Percentiles rank a stretch among this genome's conserved stretches.
These are phyloP conservation scores for Lipomyces chichibuensis DNA, from an alignment of 805 yeast genomes.

Conservation along the genomic window DNA sequence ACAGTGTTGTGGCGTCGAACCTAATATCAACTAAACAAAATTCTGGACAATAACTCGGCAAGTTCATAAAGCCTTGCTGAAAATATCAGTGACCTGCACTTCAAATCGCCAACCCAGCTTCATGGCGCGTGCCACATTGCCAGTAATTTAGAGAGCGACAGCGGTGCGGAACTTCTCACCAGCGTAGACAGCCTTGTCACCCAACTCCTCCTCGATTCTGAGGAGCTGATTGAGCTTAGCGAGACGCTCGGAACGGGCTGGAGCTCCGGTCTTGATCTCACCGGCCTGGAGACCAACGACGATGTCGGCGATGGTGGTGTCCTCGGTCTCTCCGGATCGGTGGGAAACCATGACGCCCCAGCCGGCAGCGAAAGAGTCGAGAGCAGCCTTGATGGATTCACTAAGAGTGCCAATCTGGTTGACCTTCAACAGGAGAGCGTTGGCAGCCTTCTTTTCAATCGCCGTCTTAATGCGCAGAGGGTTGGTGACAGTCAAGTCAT, in stretches of 20 bases:
- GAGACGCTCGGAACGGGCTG: conserved; percentile 99
- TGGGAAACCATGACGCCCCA: conserved; percentile 99
- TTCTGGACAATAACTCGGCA: neutral
- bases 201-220: conserved; percentile 98
- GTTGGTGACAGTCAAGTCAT: conserved; percentile 98
- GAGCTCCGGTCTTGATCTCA: conserved; percentile 99
- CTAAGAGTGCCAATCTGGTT: conserved; percentile 97
- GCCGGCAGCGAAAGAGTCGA: conserved; percentile 90
- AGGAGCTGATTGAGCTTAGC: conserved; percentile 98
- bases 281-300: conserved; percentile 98
- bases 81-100: conserved; percentile 18
- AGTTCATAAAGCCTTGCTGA: neutral
- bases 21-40: neutral
- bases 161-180: conserved; percentile 35
- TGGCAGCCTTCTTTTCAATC: conserved; percentile 93
- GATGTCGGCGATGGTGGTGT: conserved; percentile 96
- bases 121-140: neutral
- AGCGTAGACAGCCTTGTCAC: conserved; percentile 83
- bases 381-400: conserved; percentile 96
- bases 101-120: conserved; percentile 2
- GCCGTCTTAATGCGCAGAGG: conserved; percentile 92
- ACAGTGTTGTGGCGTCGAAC: neutral
- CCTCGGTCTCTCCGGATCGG: conserved; percentile 99
- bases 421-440: conserved; percentile 93
- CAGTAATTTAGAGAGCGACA: conserved; percentile 11